Evolutionary conservation across 306 rosid genomes (phyloP).

Genomic region (Cucurbita argyrosperma): DNA sequence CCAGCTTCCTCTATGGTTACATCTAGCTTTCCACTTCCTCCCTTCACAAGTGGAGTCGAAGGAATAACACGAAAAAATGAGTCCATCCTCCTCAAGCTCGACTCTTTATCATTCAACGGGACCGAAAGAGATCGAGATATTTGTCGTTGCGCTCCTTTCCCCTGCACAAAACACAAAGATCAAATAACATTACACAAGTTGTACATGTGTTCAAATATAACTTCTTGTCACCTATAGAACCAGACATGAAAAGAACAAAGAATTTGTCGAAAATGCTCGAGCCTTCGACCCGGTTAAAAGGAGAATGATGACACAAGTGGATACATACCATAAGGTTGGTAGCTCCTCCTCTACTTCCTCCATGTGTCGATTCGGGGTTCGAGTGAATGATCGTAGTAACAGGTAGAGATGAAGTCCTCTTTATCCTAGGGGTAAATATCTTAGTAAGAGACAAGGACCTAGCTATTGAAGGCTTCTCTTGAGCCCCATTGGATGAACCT

Average conservation of each 20-base stretch:
- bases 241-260: not conserved
- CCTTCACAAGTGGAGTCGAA: constrained; percentile 67
- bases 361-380: constrained; percentile 34
- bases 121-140: constrained; percentile 81
- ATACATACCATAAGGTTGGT: constrained; percentile 39
- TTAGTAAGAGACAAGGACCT: constrained; percentile 73
- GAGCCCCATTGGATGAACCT: constrained; percentile 26
- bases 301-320: not conserved
- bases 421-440: constrained; percentile 62
- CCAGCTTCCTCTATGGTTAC: constrained; percentile 40
- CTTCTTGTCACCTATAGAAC: not conserved
- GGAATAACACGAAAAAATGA: constrained; percentile 66
- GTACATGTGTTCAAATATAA: no score
- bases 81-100: constrained; percentile 53
- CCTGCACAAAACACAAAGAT: constrained; percentile 25
- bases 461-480: constrained; percentile 53
- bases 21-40: constrained; percentile 22
- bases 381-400: constrained; percentile 48
- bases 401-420: constrained; percentile 80
- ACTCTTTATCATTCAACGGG: constrained; percentile 48
- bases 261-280: not conserved
- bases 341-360: constrained; percentile 37
- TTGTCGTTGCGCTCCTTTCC: constrained; percentile 23
- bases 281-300: no score
- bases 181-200: not conserved